Evolutionary conservation across 2,329 filamentous ascomycete species (phyloP).

Genomic region (Knufia fluminis): DNA sequence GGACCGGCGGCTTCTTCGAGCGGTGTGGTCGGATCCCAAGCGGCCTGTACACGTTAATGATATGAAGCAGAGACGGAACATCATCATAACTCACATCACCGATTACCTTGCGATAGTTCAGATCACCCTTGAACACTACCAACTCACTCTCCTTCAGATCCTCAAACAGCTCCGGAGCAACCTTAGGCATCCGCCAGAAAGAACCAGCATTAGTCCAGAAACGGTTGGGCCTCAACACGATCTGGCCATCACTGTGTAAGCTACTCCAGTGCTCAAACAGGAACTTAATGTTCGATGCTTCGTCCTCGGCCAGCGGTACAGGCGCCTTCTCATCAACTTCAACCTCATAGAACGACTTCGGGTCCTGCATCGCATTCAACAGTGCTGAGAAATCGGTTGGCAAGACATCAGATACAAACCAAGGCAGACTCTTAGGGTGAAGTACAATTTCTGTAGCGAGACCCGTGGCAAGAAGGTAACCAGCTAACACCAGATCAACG

Average conservation of each 20-base stretch:
- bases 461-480: conserved; percentile 74
- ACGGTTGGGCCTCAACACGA: conserved; percentile 70
- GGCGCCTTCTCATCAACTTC: conserved; percentile 55
- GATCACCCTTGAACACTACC: conserved; percentile 91
- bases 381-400: conserved; percentile 78
- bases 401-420: conserved; percentile 95
- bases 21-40: conserved; percentile 79
- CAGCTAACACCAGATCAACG: conserved; percentile 84
- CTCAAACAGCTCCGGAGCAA: conserved; percentile 57
- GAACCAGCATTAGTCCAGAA: conserved; percentile 88
- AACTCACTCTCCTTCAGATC: conserved; percentile 78
- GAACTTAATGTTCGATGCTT: conserved; percentile 59
- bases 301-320: conserved; percentile 55
- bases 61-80: background rate
- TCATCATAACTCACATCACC: conserved; percentile 58
- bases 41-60: conserved; percentile 40
- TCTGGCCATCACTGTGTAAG: conserved; percentile 72
- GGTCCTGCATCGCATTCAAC: conserved; percentile 67
- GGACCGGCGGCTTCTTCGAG: conserved; percentile 80
- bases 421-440: conserved; percentile 89
- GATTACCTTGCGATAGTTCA: conserved; percentile 92
- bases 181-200: conserved; percentile 74
- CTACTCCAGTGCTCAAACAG: conserved; percentile 73
- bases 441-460: conserved; percentile 81
- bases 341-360: conserved; percentile 68